Base-by-base conservation (phyloP, 2,329 filamentous ascomycete genomes). In the Metarhizium robertsii region DNA sequence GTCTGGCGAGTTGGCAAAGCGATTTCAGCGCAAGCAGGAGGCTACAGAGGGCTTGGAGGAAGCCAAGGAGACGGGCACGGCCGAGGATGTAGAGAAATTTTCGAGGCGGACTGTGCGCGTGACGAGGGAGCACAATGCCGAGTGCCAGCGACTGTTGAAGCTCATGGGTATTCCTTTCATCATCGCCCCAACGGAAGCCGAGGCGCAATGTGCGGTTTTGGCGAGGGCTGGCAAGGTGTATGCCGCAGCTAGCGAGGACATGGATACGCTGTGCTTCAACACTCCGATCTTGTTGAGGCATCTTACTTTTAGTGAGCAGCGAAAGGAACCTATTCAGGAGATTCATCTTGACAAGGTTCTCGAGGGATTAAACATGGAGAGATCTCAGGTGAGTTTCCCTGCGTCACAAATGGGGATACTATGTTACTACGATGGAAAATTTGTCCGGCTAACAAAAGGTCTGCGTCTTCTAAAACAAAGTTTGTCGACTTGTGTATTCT, bases 401-500 rank as follows among this genome's bases (percentile, higher is more conserved):
- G 4, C 42, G 2, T 45, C 4, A 52, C 40, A 20, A 42, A n/a
- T 34, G 16, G 25, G 42, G 38, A 18, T 6, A 42, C 16, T 13
- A 16, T 8, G 14, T 16, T 45, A 34, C 32, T 45, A 5, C 42
- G 6, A 20, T 20, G 16, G 25, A 11, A 8, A 29, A 6, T 6
- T 2, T 16, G 7, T 10, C 2, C 45, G 45, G 25, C 45, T 48
- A 30, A 48, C 25, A 29, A 3, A 29, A 8, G 45, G 6, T 34
- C 32, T 20, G 42, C n/a, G 42, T 20, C n/a, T 48, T 48, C 20
- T 16, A 34, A 34, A 34, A 34, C 6, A 34, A 7, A 96, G 87
- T 99, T 99, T 69, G 91, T 99, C 65, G 94, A 99, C 70, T 84
- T 99, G 52, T 99, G 94, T 68, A 99, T 99, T 65, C 82, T 99